Base-by-base conservation (phyloP, 169 alveolate genomes). In the Plasmodium falciparum region DNA sequence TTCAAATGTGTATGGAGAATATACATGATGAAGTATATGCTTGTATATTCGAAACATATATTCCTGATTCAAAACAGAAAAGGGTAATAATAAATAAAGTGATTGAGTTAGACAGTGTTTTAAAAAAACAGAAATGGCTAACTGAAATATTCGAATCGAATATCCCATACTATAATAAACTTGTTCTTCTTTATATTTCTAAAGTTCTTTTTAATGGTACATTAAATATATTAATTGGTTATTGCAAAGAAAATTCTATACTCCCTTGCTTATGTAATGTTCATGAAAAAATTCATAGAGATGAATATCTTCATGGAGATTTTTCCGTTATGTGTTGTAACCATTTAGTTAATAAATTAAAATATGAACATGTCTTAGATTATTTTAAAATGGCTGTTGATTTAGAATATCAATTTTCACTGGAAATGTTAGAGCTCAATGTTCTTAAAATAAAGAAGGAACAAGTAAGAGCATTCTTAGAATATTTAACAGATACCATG, bases 1-100 rank as follows among this genome's bases (percentile, higher is more conserved):
- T 97, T 94, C 97, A 97, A 65, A 93, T 97, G 88, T 95, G 97
- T 63, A 96, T 96, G 97, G 99, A 97, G 92, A 97, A 97, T 94
- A 95, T 97, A 20, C 99, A 97, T 92, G 93, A 96, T 67, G 99
- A 97, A 83, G 94, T 93, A 13, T 89, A 91, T 59, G 95, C 95
- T 62, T 83, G 92, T 90, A 97, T 93, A 88, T 90, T 91, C 61
- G 83, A 67, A 71, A 47, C 89, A 5, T 49, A 92, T 24, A 71
- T 86, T 3, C 91, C 89, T 12, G 73, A 76, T 39, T 8, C 74
- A 6, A 92, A 86, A 39, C 58, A 86, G 22, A 86, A 72, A 72
- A 29, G 49, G 33, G 76, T n/a, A 15, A 59, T 86, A 13, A 71
- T 72, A 70, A 74, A 86, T 71, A 63, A 93, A 61, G 93, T 90